phyloP scores from a whole-genome alignment of 306 rosid genomes.

The Glycine soja region DNA sequence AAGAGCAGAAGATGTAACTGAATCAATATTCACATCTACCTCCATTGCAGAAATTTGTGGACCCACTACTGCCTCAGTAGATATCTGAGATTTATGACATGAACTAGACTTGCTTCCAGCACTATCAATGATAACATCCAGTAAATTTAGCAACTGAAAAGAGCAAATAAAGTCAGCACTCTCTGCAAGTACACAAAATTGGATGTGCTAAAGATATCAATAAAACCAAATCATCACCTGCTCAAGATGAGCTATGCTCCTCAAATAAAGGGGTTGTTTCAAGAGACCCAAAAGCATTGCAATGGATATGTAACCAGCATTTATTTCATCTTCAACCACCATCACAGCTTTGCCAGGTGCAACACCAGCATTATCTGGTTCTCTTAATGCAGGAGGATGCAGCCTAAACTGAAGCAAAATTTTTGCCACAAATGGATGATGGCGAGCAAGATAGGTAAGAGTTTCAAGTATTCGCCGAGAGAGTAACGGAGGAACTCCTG shows the following conservation, averaged over 20 bases:
- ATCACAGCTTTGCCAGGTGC: constrained; percentile 81
- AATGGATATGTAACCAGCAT: constrained; percentile 67
- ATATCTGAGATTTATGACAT: constrained; percentile 57
- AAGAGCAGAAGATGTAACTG: constrained; percentile 57
- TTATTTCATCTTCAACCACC: constrained; percentile 66
- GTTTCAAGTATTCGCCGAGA: constrained; percentile 91
- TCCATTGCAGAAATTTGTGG: constrained; percentile 67
- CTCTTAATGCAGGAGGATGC: constrained; percentile 46
- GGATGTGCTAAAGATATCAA: constrained; percentile 24
- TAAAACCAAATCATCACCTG: constrained; percentile 61
- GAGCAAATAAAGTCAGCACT: constrained; percentile 36
- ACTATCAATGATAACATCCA: constrained; percentile 86
- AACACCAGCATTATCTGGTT: constrained; percentile 56
- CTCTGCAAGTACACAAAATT: constrained; percentile 1
- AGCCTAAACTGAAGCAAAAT: constrained; percentile 78
- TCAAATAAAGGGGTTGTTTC: constrained; percentile 92
- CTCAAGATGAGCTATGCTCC: constrained; percentile 96
- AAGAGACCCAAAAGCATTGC: constrained; percentile 88
- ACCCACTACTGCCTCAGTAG: constrained; percentile 62
- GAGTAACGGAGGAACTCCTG: constrained; percentile 95
- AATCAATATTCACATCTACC: constrained; percentile 68
- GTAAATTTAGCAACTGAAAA: constrained; percentile 78
- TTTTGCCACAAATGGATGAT: constrained; percentile 86
- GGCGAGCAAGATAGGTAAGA: constrained; percentile 88
- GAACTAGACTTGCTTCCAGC: constrained; percentile 70